Base-by-base conservation (phyloP, 148 eudicot species). In the Vaccinium myrtillus region DNA sequence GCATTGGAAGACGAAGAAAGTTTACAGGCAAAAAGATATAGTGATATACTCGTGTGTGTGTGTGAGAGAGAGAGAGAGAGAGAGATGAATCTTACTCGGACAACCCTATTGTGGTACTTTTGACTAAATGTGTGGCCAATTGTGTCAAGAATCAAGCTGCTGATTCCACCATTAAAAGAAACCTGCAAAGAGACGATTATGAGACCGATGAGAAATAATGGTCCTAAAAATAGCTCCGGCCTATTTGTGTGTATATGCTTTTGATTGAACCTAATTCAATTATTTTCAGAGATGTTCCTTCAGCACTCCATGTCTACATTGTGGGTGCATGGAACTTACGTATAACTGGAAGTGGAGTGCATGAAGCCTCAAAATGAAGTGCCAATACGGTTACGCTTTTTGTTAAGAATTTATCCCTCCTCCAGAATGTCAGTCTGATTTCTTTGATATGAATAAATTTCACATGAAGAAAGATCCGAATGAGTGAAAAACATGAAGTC, bases 71-170 rank as follows among this genome's bases (percentile, higher is more conserved):
- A 43, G 36, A 11, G 71, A 58, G 82, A 80, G 82, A 80, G 54
- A 80, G 30, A 25, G 82, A 56, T 2, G 53, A 77, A 49, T 81
- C 87, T 86, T 87, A 97, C 99, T 90, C 94, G 98, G 89, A 91
- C 88, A 85, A 97, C 98, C 85, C 99, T 91, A 83, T 94, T 93
- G 84, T 90, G 99, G 87, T 97, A 97, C 90, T 93, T 97, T 56
- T 91, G 89, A 86, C 98, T 95, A 86, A 94, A 69, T 13, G 92
- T 86, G 83, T 97, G 98, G 53, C 98, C 99, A 83, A 95, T 89
- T 21, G 96, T 93, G 86, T 97, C 99, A 49, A 97, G 93, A 85
- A 89, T 79, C 92, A 97, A 90, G 87, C 91, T 76, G 83, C 92
- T 85, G 56, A 94, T 81, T 79, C 99, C 99, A 83, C 98, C 99